Conservation (phyloP, 106 monocot genomes). For the Xerophyta viscosa region DNA sequence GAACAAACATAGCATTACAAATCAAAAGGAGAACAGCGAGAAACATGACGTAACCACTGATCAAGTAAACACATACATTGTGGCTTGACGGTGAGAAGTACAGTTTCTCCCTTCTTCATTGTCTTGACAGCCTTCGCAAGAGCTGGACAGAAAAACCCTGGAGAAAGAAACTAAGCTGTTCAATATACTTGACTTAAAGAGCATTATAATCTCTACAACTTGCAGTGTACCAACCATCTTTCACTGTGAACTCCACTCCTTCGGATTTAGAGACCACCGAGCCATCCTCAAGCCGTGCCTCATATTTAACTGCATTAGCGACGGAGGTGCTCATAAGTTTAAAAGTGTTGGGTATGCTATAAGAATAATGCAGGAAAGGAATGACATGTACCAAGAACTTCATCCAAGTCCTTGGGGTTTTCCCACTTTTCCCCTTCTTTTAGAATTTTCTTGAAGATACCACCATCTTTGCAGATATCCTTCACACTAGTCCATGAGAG, state of each 20-base stretch:
- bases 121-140: conserved; percentile 63
- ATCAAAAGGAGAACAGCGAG: background rate
- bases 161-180: background rate
- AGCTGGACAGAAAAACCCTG: conserved; percentile 66
- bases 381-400: conserved; percentile 45
- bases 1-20: background rate
- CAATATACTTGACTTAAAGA: background rate
- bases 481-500: conserved; percentile 73
- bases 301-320: conserved; percentile 53
- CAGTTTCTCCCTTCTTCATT: conserved; percentile 79
- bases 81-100: conserved; percentile 62
- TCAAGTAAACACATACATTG: conserved; percentile 39
- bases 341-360: too few relatives aligned
- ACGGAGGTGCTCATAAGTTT: background rate
- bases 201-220: background rate
- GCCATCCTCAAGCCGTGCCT: conserved; percentile 76
- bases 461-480: conserved; percentile 76
- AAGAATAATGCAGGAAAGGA: background rate
- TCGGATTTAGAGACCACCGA: conserved; percentile 61
- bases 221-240: conserved; percentile 51
- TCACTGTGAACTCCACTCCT: conserved; percentile 81
- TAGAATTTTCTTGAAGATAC: conserved; percentile 58
- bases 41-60: background rate
- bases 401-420: conserved; percentile 74
- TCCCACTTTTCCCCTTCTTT: conserved; percentile 76